phyloP scores from a whole-genome alignment of 2,329 filamentous ascomycete species.

The Paraconiothyrium sp. region DNA sequence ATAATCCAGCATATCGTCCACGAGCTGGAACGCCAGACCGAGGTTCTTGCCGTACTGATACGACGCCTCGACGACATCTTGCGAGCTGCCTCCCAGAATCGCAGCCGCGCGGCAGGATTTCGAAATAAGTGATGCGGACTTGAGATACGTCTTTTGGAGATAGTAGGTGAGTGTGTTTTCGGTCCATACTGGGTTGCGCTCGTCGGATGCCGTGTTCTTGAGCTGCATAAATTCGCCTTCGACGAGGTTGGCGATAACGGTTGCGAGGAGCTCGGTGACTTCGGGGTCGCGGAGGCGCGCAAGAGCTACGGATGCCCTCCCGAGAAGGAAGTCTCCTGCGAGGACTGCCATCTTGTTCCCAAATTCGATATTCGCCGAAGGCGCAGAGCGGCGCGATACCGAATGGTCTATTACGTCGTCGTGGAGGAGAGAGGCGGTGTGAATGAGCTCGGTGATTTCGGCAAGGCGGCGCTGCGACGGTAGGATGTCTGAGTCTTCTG shows the following conservation, averaged over 20 bases:
- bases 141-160: constrained; percentile 97
- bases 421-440: constrained; percentile 94
- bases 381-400: constrained; percentile 80
- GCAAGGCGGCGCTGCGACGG: constrained; percentile 92
- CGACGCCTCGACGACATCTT: constrained; percentile 85
- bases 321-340: constrained; percentile 95
- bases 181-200: constrained; percentile 83
- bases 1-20: constrained; percentile 98
- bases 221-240: constrained; percentile 99
- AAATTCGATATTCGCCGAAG: constrained; percentile 92
- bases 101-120: constrained; percentile 94
- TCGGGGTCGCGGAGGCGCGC: constrained; percentile 91
- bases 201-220: constrained; percentile 92
- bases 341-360: constrained; percentile 99
- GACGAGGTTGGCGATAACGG: constrained; percentile 95
- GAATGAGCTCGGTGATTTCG: constrained; percentile 97
- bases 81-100: constrained; percentile 79
- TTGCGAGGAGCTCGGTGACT: constrained; percentile 92
- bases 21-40: constrained; percentile 93
- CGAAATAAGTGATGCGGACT: constrained; percentile 93
- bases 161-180: constrained; percentile 94
- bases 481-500: constrained; percentile 74
- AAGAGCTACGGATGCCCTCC: constrained; percentile 90
- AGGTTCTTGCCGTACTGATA: constrained; percentile 94
- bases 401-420: constrained; percentile 99